Evolutionary conservation across 768 basidiomycete genomes (phyloP), one percentile per base, ranked within the genome.

Genomic region (Phanerodontia chrysosporium): DNA sequence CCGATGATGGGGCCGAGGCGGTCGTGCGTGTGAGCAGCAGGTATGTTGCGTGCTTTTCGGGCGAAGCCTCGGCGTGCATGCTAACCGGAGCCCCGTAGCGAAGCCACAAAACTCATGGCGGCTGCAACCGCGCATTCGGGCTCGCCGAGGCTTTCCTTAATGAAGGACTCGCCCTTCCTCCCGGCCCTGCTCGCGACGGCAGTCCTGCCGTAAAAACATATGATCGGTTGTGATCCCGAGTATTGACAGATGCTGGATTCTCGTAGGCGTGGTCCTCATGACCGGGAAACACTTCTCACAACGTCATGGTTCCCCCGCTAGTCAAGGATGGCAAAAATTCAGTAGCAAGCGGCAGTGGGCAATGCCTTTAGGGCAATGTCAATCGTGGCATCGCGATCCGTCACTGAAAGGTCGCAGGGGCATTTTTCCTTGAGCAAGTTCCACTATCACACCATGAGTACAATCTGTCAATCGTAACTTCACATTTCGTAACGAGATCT

Each of bases 11-110:
- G 1, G 61, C 61, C 2, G 73, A 76, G 52, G 73, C 69, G 35
- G 73, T 83, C 10, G 61, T 83, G 28, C 76, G 83, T 42, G 64
- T 76, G 9, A 66, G 71, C 3, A 66, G 73, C 62, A 72, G 66
- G 83, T 83, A 59, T 12, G 48, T 39, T 28, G 10, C 12, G 16
- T 27, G n/a, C 30, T 51, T 44, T 45, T 22, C 36, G 29, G 10
- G 18, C 18, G 32, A 49, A 27, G 21, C 7, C 21, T 55, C 25
- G 30, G n/a, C 4, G 5, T 22, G n/a, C 39, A 42, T 42, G 13
- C 29, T 55, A 24, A 25, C 25, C 9, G 25, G 18, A 22, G 6
- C 65, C 28, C 49, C 29, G n/a, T 46, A 74, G 73, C 30, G 71
- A 74, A 2, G 70, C 69, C 6, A 61, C 68, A 12, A 69, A 62